Evolutionary conservation across 2,329 filamentous ascomycete species (phyloP), one percentile per base, ranked within the genome.

Genomic region (Penicillium sp.): DNA sequence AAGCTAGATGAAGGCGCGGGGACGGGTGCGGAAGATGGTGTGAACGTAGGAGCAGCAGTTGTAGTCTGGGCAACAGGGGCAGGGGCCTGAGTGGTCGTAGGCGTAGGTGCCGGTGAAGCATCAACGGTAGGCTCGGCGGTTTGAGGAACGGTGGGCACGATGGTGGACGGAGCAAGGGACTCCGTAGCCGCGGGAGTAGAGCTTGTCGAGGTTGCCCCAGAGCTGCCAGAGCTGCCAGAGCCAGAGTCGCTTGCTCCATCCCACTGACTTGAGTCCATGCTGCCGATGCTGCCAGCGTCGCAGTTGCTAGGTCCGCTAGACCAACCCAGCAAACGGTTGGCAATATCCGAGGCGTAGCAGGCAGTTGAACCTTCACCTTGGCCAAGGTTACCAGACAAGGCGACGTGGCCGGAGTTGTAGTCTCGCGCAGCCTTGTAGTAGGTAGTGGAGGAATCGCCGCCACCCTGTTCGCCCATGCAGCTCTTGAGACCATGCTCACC

Each of bases 341-440:
- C 64, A 23, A 67, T 54, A 28, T 70, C 67, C 1, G 67, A 66
- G 28, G 54, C 52, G 37, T 69, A 70, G 61, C 67, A 69, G 54
- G 60, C 58, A 16, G 67, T 69, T 11, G 67, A 23, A 11, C 16
- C 63, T 18, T 47, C 49, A n/a, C 65, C 63, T 21, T 56, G 49
- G 44, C 63, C 64, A 5, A 77, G 65, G 52, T 77, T 73, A 1
- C 65, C 65, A 5, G 60, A 61, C 0, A 59, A 5, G 34, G 62
- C 66, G 19, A 77, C 61, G 0, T 66, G 67, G 29, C 75, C 75
- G 0, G 75, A 77, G 61, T 77, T 78, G 64, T 78, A 78, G 40
- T 71, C 64, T 23, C 75, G 64, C 7, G 75, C 73, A 18, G 70
- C 74, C 43, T 67, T 68, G 60, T 68, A 70, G 61, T 61, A 68